Conservation (phyloP, 768 basidiomycete species). For the Termitomyces sp. region DNA sequence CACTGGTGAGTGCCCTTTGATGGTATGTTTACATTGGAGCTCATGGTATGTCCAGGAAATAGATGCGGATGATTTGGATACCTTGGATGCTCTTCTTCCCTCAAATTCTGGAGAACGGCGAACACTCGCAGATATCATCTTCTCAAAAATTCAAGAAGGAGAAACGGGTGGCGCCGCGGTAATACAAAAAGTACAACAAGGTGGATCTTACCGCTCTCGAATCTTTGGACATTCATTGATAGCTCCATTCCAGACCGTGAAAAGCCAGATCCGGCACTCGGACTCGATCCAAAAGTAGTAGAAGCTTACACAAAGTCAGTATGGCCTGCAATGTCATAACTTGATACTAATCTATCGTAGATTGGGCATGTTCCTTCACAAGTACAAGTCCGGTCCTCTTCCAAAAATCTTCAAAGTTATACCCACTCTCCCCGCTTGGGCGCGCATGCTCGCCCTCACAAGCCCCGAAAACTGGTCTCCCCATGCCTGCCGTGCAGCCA, state of each 20-base stretch:
- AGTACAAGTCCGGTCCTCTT: conserved; percentile 90
- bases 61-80: conserved; percentile 84
- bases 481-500: conserved; percentile 91
- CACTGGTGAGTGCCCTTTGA: conserved; percentile 43
- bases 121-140: conserved; percentile 96
- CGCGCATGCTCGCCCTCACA: conserved; percentile 90
- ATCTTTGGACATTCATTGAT: neutral
- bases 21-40: conserved; percentile 1
- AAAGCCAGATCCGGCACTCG: conserved; percentile 77
- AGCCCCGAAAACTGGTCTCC: conserved; percentile 93
- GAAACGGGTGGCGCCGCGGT: conserved; percentile 50
- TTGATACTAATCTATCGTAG: conserved; percentile 35
- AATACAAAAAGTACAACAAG: conserved; percentile 60
- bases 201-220: conserved; percentile 24
- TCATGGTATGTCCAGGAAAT: conserved; percentile 58
- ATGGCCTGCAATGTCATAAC: neutral
- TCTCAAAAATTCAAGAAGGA: conserved; percentile 80
- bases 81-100: conserved; percentile 79
- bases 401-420: conserved; percentile 99
- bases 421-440: conserved; percentile 94
- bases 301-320: conserved; percentile 90
- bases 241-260: conserved; percentile 33
- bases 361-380: conserved; percentile 78
- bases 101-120: conserved; percentile 69
- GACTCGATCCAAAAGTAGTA: conserved; percentile 88